phyloP scores from a whole-genome alignment of 2,329 filamentous ascomycete species.

The Penicillium sp. region DNA sequence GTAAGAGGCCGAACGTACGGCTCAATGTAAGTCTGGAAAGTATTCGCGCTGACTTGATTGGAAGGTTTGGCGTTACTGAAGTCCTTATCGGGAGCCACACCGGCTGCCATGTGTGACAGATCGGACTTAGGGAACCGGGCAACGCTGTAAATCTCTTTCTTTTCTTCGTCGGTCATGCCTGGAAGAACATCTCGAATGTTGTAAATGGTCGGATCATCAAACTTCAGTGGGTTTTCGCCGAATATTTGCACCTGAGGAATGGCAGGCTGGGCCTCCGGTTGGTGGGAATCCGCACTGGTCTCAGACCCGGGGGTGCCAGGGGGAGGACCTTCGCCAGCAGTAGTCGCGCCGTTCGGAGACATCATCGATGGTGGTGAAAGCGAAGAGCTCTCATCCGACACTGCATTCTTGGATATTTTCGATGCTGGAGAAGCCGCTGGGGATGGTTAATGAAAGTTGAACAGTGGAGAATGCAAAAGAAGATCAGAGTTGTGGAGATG shows the following conservation, averaged over 20 bases:
- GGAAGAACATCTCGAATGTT: constrained; percentile 75
- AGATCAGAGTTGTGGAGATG: constrained; percentile 13
- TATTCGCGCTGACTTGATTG: constrained; percentile 90
- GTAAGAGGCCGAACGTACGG: constrained; percentile 85
- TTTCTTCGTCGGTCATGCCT: constrained; percentile 80
- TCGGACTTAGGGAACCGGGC: constrained; percentile 77
- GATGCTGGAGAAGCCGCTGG: constrained; percentile 38
- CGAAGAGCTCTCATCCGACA: constrained; percentile 40
- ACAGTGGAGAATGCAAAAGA: constrained; percentile 8
- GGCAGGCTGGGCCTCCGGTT: constrained; percentile 59
- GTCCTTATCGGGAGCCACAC: constrained; percentile 87
- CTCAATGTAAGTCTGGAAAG: constrained; percentile 89
- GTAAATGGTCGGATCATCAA: constrained; percentile 87
- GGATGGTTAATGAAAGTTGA: constrained; percentile 14
- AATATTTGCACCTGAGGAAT: constrained; percentile 79
- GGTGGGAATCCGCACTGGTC: constrained; percentile 57
- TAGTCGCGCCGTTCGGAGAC: constrained; percentile 42
- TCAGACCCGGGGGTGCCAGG: constrained; percentile 64
- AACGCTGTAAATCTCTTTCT: constrained; percentile 84
- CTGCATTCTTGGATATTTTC: constrained; percentile 40
- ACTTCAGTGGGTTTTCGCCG: constrained; percentile 87
- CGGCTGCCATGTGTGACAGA: constrained; percentile 79
- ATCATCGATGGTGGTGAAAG: constrained; percentile 44
- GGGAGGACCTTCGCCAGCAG: constrained; percentile 59
- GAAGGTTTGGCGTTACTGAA: constrained; percentile 91